Evolutionary conservation across 2,329 filamentous ascomycete species (phyloP), one percentile per base, ranked within the genome.

Genomic region (Aspergillus fischeri): DNA sequence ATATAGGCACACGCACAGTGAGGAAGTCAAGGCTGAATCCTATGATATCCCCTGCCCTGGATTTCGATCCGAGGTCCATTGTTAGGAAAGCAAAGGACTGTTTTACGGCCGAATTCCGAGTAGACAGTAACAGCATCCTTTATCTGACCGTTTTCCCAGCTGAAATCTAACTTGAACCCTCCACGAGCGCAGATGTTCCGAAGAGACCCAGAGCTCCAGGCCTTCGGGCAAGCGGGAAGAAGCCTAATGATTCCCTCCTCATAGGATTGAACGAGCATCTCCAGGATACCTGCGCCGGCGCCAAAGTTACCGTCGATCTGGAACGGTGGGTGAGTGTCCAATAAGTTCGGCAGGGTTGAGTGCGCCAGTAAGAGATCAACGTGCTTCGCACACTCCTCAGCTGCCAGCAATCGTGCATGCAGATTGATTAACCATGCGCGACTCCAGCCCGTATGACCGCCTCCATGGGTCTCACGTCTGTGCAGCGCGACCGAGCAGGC

Each of bases 301-400:
- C 80, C 80, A 58, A 81, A 78, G 53, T 81, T 82, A 1, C 79
- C 79, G 61, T 82, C 79, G 24, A 80, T 80, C 59, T 81, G 79
- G 59, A 81, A 81, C 11, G 75, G 76, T 1, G 77, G 77, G 48
- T 78, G 77, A 7, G 70, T 73, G 52, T 80, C 78, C 2, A 81
- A 60, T 55, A 80, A 62, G 61, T 80, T 81, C 1, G 74, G 70
- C 20, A 79, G 62, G 0, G 78, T 80, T 3, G 77, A 77, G 3
- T 73, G 65, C 11, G 65, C 66, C 32, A 81, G 60, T 6, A 80
- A 63, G n/a, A 68, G 65, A 20, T 75, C 65, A 25, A 79, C 61
- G 56, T 80, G 74, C 29, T 68, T 62, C 41, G 71, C 63, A 53
- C 72, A 74, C 41, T 74, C 70, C 41, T 73, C 70, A 3, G 64